Conservation (phyloP, 1,284 basidiomycete genomes). For the Neonothopanus nambi region DNA sequence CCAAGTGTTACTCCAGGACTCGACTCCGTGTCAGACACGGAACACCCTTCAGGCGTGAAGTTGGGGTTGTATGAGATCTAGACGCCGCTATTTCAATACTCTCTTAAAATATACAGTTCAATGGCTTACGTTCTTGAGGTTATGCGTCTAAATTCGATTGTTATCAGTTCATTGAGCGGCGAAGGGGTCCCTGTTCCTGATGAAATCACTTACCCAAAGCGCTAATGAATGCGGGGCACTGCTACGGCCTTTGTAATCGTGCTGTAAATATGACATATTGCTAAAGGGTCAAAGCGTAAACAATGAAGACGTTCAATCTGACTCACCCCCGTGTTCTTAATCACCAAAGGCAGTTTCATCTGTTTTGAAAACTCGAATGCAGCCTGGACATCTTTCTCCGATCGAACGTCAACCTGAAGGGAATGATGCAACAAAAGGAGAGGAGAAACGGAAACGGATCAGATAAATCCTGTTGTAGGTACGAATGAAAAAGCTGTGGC, state of each 20-base stretch:
- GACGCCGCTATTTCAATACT: too few species aligned
- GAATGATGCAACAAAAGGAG: neutral
- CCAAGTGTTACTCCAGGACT: constrained; percentile 36
- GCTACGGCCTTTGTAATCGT: constrained; percentile 48
- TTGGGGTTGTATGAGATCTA: constrained; percentile 34
- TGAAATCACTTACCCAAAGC: constrained; percentile 36
- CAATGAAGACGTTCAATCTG: neutral
- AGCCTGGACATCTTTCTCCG: constrained; percentile 37
- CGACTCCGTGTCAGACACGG: constrained; percentile 7
- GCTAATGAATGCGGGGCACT: constrained; percentile 41
- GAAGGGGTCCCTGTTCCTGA: too few species aligned
- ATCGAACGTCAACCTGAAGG: constrained; percentile 43
- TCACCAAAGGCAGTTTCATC: constrained; percentile 40
- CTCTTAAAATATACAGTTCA: neutral
- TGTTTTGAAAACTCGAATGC: constrained; percentile 41
- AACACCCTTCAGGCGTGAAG: constrained; percentile 39
- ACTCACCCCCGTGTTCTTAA: constrained; percentile 53
- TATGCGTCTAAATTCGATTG: constrained; percentile 33
- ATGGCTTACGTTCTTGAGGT: constrained; percentile 34
- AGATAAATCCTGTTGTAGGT: neutral
- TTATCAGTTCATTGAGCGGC: neutral
- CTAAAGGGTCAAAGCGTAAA: neutral
- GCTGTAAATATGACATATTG: constrained; percentile 28
- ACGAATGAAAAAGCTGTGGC: neutral
- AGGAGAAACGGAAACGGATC: neutral